phyloP scores from a whole-genome alignment of 352 stramenopile genomes.

The Phytophthora pini region DNA sequence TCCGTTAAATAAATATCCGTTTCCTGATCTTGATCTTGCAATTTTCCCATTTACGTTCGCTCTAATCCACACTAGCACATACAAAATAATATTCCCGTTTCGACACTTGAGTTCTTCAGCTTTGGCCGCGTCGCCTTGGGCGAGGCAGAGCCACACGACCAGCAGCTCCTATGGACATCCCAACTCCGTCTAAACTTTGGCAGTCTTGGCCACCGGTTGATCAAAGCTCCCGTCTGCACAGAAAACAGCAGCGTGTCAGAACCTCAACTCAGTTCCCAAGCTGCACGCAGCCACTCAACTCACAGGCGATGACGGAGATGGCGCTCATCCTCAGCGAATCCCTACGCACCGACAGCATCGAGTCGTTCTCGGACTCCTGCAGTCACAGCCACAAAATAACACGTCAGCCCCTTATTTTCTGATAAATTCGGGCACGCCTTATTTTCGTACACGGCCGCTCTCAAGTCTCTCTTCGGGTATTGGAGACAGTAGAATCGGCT shows the following conservation, averaged over 20 bases:
- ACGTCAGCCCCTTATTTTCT: slow-evolving; percentile 8
- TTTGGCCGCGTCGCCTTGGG: slow-evolving; percentile 14
- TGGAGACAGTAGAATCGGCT: slow-evolving; percentile 67
- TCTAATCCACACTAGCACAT: slow-evolving; percentile 43
- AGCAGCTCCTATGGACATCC: slow-evolving; percentile 2
- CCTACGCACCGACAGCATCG: slow-evolving; percentile 43
- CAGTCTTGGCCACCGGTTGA: slow-evolving; percentile 32
- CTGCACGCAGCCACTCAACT: slow-evolving; percentile 15
- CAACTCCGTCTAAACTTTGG: slow-evolving; percentile 27
- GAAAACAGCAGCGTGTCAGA: slow-evolving; percentile 15
- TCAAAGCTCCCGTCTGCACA: slow-evolving; percentile 50
- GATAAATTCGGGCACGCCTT: not conserved
- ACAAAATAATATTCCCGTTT: slow-evolving; percentile 30
- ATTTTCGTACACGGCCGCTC: slow-evolving; percentile 47
- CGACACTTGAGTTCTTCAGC: slow-evolving; percentile 8
- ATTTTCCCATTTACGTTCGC: slow-evolving; percentile 20
- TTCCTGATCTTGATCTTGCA: slow-evolving; percentile 17
- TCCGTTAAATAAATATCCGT: slow-evolving; percentile 37
- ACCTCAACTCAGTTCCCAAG: not conserved
- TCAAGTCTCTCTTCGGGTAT: slow-evolving; percentile 71
- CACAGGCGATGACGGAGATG: slow-evolving; percentile 57
- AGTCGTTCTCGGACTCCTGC: slow-evolving; percentile 60
- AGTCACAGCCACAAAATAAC: slow-evolving; percentile 8
- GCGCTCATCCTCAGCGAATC: slow-evolving; percentile 46
- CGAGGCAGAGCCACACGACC: slow-evolving; percentile 15